phyloP scores from a whole-genome alignment of 2,329 filamentous ascomycete species.

The Trichoderma atrobrunneum region DNA sequence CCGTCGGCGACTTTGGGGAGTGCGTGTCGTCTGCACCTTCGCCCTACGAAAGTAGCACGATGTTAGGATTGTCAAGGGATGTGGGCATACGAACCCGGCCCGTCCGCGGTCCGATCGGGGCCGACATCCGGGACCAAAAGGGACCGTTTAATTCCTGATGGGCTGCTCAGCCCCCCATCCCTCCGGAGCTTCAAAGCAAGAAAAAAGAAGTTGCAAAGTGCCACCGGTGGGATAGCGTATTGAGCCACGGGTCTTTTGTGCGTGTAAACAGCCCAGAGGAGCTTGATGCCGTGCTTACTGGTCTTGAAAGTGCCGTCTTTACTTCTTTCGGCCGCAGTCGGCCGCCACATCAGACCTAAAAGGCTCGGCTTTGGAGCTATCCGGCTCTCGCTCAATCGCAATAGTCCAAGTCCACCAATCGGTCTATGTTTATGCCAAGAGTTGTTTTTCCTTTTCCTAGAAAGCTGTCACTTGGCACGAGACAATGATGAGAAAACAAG shows the following conservation, averaged over 20 bases:
- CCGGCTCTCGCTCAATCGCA: conserved; percentile 1
- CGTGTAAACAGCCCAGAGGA: background rate
- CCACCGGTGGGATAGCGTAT: background rate
- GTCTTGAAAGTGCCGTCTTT: background rate
- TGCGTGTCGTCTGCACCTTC: background rate
- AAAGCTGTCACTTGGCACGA: background rate
- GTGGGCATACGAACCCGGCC: background rate
- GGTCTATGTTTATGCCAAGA: background rate
- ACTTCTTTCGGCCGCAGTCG: background rate
- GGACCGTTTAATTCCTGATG: background rate
- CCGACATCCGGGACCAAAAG: background rate
- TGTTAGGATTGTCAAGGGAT: background rate
- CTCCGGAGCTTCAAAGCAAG: background rate
- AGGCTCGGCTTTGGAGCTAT: background rate
- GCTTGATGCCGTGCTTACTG: background rate
- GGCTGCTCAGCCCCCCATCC: background rate
- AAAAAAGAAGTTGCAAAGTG: background rate
- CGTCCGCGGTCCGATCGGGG: background rate
- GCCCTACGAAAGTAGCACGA: background rate
- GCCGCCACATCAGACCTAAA: background rate
- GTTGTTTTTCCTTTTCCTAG: background rate
- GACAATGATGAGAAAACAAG: background rate
- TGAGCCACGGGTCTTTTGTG: background rate
- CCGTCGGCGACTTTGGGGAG: background rate
- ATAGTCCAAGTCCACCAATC: conserved; percentile 4